A percentile compares a stretch with the other conserved stretches of the same genome.
These are phyloP conservation scores for Alternaria dauci DNA, from an alignment of 2,329 filamentous ascomycete genomes.

Conservation along the genomic window DNA sequence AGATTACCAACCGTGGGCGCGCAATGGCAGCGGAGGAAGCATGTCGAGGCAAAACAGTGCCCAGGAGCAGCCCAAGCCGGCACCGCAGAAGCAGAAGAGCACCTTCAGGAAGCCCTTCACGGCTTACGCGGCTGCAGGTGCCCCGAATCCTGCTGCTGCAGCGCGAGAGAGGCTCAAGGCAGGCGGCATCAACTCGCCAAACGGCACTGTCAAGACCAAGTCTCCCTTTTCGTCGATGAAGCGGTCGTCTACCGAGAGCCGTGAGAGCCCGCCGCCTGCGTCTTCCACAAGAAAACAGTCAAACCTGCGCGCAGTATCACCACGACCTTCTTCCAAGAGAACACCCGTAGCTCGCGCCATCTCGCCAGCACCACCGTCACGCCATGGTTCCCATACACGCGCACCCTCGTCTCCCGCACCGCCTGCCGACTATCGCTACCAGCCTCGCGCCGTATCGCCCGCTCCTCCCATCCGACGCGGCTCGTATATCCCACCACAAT, in stretches of 20 bases:
- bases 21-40: constrained; percentile 57
- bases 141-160: constrained; percentile 54
- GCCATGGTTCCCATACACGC: constrained; percentile 34
- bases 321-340: constrained; percentile 46
- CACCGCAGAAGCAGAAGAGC: constrained; percentile 60
- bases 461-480: constrained; percentile 37
- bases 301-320: constrained; percentile 52
- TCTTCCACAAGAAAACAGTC: constrained; percentile 33
- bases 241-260: constrained; percentile 51
- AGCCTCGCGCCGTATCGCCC: constrained; percentile 34
- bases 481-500: constrained; percentile 34
- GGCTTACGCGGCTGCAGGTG: constrained; percentile 61
- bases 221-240: constrained; percentile 62
- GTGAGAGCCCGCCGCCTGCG: constrained; percentile 43
- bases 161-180: constrained; percentile 47
- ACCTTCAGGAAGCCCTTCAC: constrained; percentile 71
- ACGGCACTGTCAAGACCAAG: constrained; percentile 52
- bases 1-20: constrained; percentile 79
- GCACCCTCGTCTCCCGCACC: constrained; percentile 41
- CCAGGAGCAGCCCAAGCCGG: constrained; percentile 56
- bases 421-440: constrained; percentile 33
- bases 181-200: constrained; percentile 40
- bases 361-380: constrained; percentile 50
- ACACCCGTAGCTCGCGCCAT: constrained; percentile 46
- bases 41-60: constrained; percentile 62